Evolutionary conservation across 1,139 yeast species (phyloP).

Genomic region (Debaryomyces sp.): DNA sequence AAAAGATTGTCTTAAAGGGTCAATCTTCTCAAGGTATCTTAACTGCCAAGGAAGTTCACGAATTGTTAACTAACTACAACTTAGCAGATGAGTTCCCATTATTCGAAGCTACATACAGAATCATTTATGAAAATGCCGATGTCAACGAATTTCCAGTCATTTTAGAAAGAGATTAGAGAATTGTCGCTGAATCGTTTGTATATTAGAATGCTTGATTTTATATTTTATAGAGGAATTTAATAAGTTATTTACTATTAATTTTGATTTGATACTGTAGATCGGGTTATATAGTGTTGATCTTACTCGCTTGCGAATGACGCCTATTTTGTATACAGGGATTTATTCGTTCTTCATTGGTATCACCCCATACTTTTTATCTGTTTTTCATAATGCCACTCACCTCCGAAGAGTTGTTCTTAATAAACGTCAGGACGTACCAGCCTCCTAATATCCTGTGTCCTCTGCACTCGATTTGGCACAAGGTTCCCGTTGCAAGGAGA

Average conservation of each 20-base stretch:
- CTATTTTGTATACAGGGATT: slow-evolving; percentile 5
- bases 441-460: slow-evolving; percentile 31
- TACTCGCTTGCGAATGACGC: background rate
- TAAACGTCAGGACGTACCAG: slow-evolving; percentile 24
- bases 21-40: slow-evolving; percentile 94
- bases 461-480: slow-evolving; percentile 56
- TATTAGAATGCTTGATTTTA: slow-evolving; percentile 3
- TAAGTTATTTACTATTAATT: background rate
- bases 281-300: background rate
- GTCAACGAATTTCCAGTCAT: slow-evolving; percentile 65
- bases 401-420: slow-evolving; percentile 23
- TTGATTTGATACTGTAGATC: background rate
- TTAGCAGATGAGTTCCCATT: slow-evolving; percentile 79
- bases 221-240: slow-evolving; percentile 6
- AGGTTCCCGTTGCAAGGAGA: slow-evolving; percentile 61
- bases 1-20: slow-evolving; percentile 81
- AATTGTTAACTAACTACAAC: slow-evolving; percentile 64
- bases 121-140: slow-evolving; percentile 71
- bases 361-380: background rate
- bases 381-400: slow-evolving; percentile 8
- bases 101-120: slow-evolving; percentile 81
- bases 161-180: slow-evolving; percentile 39
- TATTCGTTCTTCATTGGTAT: background rate
- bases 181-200: background rate
- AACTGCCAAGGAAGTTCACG: slow-evolving; percentile 88